A percentile compares a stretch with the other conserved stretches of the same genome.
Conservation (phyloP, 768 basidiomycete genomes). For the Rickenella mellea region DNA sequence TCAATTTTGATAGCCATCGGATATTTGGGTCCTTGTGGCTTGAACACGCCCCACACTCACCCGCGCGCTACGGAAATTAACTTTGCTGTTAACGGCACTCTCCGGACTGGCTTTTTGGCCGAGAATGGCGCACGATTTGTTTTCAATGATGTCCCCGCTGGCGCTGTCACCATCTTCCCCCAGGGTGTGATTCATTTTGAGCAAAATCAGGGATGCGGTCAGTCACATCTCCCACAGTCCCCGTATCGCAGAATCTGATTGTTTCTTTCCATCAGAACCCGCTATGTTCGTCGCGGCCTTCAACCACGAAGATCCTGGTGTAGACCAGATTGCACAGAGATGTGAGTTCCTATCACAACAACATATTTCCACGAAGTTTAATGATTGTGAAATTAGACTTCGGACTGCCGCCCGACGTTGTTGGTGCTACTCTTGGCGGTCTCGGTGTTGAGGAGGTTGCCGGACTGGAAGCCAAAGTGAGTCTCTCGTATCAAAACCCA, state of each 20-base stretch:
- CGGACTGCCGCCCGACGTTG: neutral
- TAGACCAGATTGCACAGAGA: slow-evolving; percentile 15
- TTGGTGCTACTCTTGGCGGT: neutral
- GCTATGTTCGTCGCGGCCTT: slow-evolving; percentile 4
- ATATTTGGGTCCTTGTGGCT: slow-evolving; percentile 16
- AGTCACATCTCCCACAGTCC: too few relatives aligned
- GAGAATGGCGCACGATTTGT: too few relatives aligned
- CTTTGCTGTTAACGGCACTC: slow-evolving; percentile 19
- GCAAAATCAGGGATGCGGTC: neutral
- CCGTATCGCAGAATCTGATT: too few relatives aligned
- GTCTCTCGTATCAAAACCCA: too few relatives aligned
- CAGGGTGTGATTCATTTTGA: neutral
- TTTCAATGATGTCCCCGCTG: too few relatives aligned
- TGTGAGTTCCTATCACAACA: slow-evolving; percentile 16
- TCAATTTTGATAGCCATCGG: slow-evolving; percentile 5
- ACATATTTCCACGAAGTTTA: too few relatives aligned
- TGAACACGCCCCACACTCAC: slow-evolving; percentile 27
- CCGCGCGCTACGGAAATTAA: slow-evolving; percentile 25
- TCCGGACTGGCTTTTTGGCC: slow-evolving; percentile 16
- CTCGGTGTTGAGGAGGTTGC: neutral
- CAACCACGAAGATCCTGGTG: slow-evolving; percentile 19
- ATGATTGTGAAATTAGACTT: neutral
- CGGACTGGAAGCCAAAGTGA: slow-evolving; percentile 13
- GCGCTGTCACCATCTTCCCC: too few relatives aligned
- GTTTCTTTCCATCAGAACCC: too few relatives aligned